Base-by-base conservation (phyloP, 2,329 filamentous ascomycete genomes). In the Thelonectria rubi region DNA sequence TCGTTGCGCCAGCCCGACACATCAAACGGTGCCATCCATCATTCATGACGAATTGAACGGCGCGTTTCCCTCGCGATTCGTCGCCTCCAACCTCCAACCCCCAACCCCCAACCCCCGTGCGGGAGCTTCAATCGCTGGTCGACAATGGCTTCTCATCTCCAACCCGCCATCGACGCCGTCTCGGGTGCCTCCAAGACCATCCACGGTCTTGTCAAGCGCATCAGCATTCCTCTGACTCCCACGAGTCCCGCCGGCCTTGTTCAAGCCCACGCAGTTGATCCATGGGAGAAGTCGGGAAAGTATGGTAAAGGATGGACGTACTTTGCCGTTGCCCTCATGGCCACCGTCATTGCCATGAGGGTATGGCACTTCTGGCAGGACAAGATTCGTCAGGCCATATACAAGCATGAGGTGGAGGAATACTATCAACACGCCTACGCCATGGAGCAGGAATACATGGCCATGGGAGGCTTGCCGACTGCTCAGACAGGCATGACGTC, bases 321-420 rank as follows among this genome's bases (percentile, higher is more conserved):
- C 77, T 96, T 97, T 72, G 88, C 91, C 54, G 76, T 96, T 50
- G 87, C 89, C 52, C 76, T 97, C 62, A 83, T 94, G 65, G 84
- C 85, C 26, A 71, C 87, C 55, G 88, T 94, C 5, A 79, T 91
- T 11, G 72, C 90, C 11, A 82, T 94, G 73, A 88, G 93, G 67
- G 84, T 91, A 73, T 97, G 94, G 83, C 91, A 97, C 77, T 89
- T 91, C 69, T 97, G 93, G 90, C 93, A 94, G 70, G 94, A 97
- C 81, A 96, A 95, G 80, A 92, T 97, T 67, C 88, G 94, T 68
- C 91, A 94, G 68, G 94, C 93, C 65, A 87, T 95, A 62, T 92
- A 95, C 80, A 94, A 96, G 79, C 89, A 95, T 73, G 88, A 92
- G 74, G 84, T 92, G 70, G 84, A 91, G 72, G 84, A 88, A 70